Percentiles rank a stretch among this genome's conserved stretches.
phyloP scores from a whole-genome alignment of 768 basidiomycete species.

The Dentipellis sp. region DNA sequence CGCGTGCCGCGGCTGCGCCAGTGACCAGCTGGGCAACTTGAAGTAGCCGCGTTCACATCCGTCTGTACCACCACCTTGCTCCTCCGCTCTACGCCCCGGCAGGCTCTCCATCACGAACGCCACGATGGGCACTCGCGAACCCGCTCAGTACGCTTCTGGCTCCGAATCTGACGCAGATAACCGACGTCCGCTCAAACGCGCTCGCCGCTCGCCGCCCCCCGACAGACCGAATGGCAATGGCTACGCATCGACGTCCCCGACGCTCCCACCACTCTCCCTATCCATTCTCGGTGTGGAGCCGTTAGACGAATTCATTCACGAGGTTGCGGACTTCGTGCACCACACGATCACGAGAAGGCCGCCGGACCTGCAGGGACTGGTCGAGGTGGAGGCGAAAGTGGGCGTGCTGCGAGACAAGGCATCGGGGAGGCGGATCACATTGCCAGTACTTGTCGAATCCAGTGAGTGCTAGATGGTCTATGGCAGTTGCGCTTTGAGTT shows the following conservation, averaged over 20 bases:
- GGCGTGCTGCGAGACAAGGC: conserved; percentile 58
- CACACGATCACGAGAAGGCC: conserved; percentile 55
- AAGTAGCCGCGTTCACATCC: too few species aligned
- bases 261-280: conserved; percentile 56
- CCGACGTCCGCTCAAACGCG: conserved; percentile 27
- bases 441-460: conserved; percentile 78
- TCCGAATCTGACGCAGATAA: conserved; percentile 19
- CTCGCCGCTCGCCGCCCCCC: conserved; percentile 26
- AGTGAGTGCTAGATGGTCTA: conserved; percentile 41
- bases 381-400: conserved; percentile 91
- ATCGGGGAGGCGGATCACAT: conserved; percentile 44
- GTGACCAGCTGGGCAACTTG: too few species aligned
- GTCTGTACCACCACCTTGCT: too few species aligned
- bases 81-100: too few species aligned
- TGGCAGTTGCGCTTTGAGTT: conserved; percentile 1
- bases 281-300: conserved; percentile 88
- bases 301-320: conserved; percentile 86
- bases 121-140: conserved; percentile 18
- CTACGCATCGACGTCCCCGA: conserved; percentile 17
- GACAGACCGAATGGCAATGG: conserved; percentile 19
- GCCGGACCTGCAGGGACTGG: conserved; percentile 35
- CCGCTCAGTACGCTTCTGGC: conserved; percentile 15
- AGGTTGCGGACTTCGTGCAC: conserved; percentile 84
- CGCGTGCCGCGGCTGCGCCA: too few species aligned
- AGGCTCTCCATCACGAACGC: too few species aligned